Conservation (phyloP, 2,329 filamentous ascomycete genomes). For the Fusarium humuli region DNA sequence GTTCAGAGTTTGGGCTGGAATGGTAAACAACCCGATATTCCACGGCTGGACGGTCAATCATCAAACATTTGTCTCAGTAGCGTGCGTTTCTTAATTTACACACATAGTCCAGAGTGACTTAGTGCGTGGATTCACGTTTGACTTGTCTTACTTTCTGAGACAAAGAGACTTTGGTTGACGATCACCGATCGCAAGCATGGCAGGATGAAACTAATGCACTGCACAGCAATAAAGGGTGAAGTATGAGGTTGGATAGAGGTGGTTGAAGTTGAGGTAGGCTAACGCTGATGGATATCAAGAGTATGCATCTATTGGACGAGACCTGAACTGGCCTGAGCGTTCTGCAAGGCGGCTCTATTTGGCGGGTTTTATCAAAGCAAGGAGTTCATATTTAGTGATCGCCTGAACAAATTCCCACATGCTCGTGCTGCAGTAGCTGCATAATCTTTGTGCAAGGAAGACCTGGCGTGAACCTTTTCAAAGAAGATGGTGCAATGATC, state of each 20-base stretch:
- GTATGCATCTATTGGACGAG: constrained; percentile 24
- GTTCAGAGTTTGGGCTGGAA: constrained; percentile 28
- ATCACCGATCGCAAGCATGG: constrained; percentile 18
- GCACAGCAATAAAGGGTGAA: constrained; percentile 6
- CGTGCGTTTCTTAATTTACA: constrained; percentile 38
- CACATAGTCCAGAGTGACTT: constrained; percentile 20
- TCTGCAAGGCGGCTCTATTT: constrained; percentile 42
- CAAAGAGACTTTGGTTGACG: constrained; percentile 9
- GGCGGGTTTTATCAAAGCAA: constrained; percentile 35
- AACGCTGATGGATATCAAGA: not conserved
- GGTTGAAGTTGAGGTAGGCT: constrained; percentile 4
- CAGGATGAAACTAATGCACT: constrained; percentile 1
- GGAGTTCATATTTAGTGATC: constrained; percentile 32
- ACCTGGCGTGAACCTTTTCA: constrained; percentile 8
- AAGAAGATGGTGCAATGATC: constrained; percentile 11
- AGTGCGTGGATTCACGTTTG: constrained; percentile 8
- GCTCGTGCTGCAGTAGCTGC: constrained; percentile 25
- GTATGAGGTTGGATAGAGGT: constrained; percentile 6
- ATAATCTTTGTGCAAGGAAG: constrained; percentile 35
- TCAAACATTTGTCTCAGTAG: constrained; percentile 29
- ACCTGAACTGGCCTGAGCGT: constrained; percentile 20
- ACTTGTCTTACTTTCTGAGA: constrained; percentile 37
- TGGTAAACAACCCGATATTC: constrained; percentile 37
- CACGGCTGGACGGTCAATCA: constrained; percentile 16
- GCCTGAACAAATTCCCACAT: constrained; percentile 14